Base-by-base conservation (phyloP, 495 filamentous ascomycete species). In the Annulohypoxylon bovei region DNA sequence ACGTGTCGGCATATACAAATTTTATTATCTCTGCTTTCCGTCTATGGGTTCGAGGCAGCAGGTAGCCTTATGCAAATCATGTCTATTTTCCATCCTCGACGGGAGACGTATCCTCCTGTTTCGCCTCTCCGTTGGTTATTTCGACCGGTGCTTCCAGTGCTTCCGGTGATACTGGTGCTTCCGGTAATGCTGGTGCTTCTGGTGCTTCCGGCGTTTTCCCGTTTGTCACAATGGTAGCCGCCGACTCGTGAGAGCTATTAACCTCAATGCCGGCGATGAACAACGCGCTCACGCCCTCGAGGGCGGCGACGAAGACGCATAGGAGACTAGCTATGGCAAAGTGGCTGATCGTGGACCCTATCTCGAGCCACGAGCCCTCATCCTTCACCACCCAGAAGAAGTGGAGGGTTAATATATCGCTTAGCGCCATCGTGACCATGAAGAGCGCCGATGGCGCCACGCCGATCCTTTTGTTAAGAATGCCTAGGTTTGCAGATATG, bases 341-440 rank as follows among this genome's bases (percentile, higher is more conserved):
- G 72, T 97, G 93, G 71, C 87, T 95, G 66, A 99, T 99, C 1
- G 91, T 97, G 32, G 92, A 95, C 50, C 96, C 96, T 74, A 98
- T 99, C 73, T 99, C 96, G 56, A 99, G 81, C 96, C 96, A 99
- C 35, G 89, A 93, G 0, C 96, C 95, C 77, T 98, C 94, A 76
- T 99, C 96, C 60, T 89, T 89, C 6, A 99, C 96, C 76, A 97
- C 90, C 86, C 91, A 99, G 79, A 99, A 99, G 84, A 99, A 99
- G 78, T 95, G 93, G 59, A 99, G 84, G 4, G 96, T 98, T 73
- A 98, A 84, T 47, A 97, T 88, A 78, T 99, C 96, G 54, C 92
- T 92, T 50, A 97, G 87, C 14, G 93, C 90, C 89, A 97, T 97
- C 44, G 96, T 93, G 1, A 97, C 79, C 93, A 97, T 97, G 81